Evolutionary conservation across 2,329 filamentous ascomycete species (phyloP).

Genomic region (Gyromitra esculenta): DNA sequence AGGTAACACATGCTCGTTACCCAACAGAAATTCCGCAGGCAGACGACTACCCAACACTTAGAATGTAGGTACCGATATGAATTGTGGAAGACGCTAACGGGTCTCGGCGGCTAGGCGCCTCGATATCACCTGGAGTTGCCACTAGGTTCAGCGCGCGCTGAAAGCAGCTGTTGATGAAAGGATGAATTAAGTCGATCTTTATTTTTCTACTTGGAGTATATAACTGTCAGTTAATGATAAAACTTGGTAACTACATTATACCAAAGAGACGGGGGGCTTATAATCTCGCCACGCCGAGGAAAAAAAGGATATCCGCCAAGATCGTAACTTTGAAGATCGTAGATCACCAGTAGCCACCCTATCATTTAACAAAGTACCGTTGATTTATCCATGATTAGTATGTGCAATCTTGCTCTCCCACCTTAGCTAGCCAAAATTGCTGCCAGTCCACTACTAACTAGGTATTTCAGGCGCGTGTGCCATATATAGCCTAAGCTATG

Average conservation of each 20-base stretch:
- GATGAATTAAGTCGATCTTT: background rate
- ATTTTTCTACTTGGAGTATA: background rate
- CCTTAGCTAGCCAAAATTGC: constrained; percentile 2
- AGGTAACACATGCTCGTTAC: constrained; percentile 2
- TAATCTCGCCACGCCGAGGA: background rate
- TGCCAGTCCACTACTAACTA: constrained; percentile 20
- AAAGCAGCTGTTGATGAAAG: background rate
- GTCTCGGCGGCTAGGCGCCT: background rate
- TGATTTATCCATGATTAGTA: constrained; percentile 29
- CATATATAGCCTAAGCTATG: constrained; percentile 30
- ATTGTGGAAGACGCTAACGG: constrained; percentile 14
- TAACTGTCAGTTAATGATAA: background rate
- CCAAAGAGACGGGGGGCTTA: background rate
- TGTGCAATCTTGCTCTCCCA: background rate
- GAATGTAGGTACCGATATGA: constrained; percentile 12
- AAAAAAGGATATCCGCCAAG: background rate
- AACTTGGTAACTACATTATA: background rate
- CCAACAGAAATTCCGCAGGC: constrained; percentile 22
- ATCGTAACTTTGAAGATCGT: constrained; percentile 19
- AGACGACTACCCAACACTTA: background rate
- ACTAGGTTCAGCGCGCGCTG: background rate
- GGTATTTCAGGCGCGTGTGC: constrained; percentile 26
- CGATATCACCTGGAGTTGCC: background rate
- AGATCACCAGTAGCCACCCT: background rate
- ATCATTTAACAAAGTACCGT: background rate